These are phyloP conservation scores for Hemileccinum impolitum DNA, from an alignment of 768 basidiomycete genomes.

Conservation along the genomic window DNA sequence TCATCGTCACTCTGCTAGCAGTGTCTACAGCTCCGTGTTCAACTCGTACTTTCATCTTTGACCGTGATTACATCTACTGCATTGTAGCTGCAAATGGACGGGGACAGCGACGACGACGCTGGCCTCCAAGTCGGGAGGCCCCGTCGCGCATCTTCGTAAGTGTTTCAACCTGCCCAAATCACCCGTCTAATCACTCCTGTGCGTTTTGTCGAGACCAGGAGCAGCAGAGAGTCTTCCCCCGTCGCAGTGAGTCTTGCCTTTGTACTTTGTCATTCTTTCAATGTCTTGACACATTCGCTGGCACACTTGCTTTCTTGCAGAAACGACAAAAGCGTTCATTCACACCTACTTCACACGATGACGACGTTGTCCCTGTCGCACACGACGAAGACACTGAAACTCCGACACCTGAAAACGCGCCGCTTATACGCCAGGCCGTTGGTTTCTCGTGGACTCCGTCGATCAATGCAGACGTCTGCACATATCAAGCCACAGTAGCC, in stretches of 20 bases:
- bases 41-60: background rate
- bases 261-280: no score
- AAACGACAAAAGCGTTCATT: constrained; percentile 45
- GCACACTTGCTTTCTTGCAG: constrained; percentile 27
- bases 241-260: constrained; percentile 37
- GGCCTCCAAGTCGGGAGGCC: constrained; percentile 29
- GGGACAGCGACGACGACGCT: constrained; percentile 25
- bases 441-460: constrained; percentile 44
- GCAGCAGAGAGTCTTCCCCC: constrained; percentile 57
- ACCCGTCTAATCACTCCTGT: constrained; percentile 2
- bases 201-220: constrained; percentile 34
- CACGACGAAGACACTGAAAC: constrained; percentile 40
- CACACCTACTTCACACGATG: constrained; percentile 54
- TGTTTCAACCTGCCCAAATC: constrained; percentile 2
- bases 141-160: constrained; percentile 39
- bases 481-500: constrained; percentile 28
- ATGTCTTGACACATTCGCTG: background rate
- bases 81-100: constrained; percentile 3
- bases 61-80: background rate
- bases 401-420: constrained; percentile 44
- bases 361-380: constrained; percentile 35
- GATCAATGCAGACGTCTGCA: constrained; percentile 24
- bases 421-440: constrained; percentile 58
- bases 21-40: no score
- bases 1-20: no score